Percentiles rank a stretch among this genome's conserved stretches.
Evolutionary conservation across 257 asterid species (phyloP).

Genomic region (Jasminum sambac): DNA sequence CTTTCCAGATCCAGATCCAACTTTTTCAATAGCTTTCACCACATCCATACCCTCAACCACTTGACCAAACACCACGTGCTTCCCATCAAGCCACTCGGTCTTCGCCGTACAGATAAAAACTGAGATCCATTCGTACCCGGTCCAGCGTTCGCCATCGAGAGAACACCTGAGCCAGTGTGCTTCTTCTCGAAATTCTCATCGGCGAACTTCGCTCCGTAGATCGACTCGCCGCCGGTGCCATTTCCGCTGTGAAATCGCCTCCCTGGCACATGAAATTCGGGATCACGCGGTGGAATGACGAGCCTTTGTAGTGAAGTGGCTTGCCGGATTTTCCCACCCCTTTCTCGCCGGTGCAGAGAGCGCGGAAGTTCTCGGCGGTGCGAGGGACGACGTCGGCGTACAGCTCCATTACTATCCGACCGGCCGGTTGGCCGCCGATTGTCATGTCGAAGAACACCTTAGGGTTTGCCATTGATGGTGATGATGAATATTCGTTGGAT

Average conservation of each 20-base stretch:
- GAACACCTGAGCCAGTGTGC: slow-evolving; percentile 62
- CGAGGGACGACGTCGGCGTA: slow-evolving; percentile 53
- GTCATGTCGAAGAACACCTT: slow-evolving; percentile 71
- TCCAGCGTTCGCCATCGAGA: slow-evolving; percentile 80
- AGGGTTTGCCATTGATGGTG: slow-evolving; percentile 58
- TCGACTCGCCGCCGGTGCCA: slow-evolving; percentile 77
- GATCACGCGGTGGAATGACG: slow-evolving; percentile 71
- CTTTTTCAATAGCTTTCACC: slow-evolving; percentile 62
- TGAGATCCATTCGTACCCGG: slow-evolving; percentile 73
- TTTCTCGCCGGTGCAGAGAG: slow-evolving; percentile 77
- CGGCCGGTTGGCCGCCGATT: slow-evolving; percentile 54
- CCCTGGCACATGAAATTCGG: slow-evolving; percentile 83
- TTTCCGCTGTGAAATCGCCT: slow-evolving; percentile 79
- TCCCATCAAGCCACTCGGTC: slow-evolving; percentile 71
- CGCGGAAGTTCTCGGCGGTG: slow-evolving; percentile 69
- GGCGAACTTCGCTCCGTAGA: slow-evolving; percentile 57
- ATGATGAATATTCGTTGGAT: too few relatives aligned
- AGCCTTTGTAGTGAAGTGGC: slow-evolving; percentile 79
- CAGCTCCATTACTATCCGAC: slow-evolving; percentile 71
- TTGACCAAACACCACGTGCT: slow-evolving; percentile 77
- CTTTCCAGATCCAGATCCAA: slow-evolving; percentile 65
- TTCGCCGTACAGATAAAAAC: slow-evolving; percentile 67
- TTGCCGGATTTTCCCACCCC: slow-evolving; percentile 56
- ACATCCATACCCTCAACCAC: slow-evolving; percentile 57
- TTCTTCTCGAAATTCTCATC: slow-evolving; percentile 69